A percentile compares a stretch with the other conserved stretches of the same genome.
phyloP scores from a whole-genome alignment of 495 filamentous ascomycete genomes.

The Evansstolkia leycettana region DNA sequence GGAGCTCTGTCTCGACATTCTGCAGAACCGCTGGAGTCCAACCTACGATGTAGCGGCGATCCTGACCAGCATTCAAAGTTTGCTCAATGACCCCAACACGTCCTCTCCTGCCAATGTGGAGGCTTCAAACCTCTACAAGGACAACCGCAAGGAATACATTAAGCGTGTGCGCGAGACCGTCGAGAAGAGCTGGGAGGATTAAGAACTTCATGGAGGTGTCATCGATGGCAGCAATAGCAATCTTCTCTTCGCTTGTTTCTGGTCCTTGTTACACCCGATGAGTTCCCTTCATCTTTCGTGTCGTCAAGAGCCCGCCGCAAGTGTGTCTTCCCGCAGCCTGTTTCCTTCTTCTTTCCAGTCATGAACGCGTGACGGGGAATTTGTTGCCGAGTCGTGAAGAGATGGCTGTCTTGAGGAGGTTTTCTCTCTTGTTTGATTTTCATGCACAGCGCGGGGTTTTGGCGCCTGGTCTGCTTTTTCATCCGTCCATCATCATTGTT shows the following conservation, averaged over 20 bases:
- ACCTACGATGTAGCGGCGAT: constrained; percentile 98
- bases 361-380: too few relatives aligned
- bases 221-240: background rate
- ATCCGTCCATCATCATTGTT: constrained; percentile 7
- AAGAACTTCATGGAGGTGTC: constrained; percentile 2
- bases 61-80: constrained; percentile 92
- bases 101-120: constrained; percentile 96
- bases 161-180: constrained; percentile 94
- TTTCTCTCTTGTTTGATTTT: constrained; percentile 5
- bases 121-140: constrained; percentile 96
- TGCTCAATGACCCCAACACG: constrained; percentile 98
- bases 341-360: too few relatives aligned
- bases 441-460: constrained; percentile 37
- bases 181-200: constrained; percentile 98
- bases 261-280: background rate
- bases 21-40: constrained; percentile 97
- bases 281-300: too few relatives aligned
- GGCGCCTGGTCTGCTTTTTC: constrained; percentile 23
- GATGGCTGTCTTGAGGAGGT: background rate
- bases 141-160: constrained; percentile 89
- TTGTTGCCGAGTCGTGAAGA: too few relatives aligned
- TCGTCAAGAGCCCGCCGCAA: too few relatives aligned
- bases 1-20: constrained; percentile 90
- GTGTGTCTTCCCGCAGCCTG: too few relatives aligned
- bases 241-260: background rate